phyloP scores from a whole-genome alignment of 1,284 basidiomycete genomes.

The Moesziomyces parantarcticus region DNA sequence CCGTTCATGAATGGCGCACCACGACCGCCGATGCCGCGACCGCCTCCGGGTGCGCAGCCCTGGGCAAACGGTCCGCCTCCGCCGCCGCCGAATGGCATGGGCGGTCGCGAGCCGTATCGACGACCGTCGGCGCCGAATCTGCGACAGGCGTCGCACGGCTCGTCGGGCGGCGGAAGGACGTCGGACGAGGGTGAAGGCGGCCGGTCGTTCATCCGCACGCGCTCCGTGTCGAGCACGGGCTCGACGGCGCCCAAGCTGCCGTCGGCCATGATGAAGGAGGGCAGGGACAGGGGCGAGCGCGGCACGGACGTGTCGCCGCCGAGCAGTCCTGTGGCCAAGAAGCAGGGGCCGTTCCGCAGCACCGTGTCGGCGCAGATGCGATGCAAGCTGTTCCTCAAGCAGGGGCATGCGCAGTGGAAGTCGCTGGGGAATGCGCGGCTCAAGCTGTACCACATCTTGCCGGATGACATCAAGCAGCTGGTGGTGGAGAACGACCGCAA shows the following conservation, averaged over 20 bases:
- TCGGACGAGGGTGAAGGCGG: conserved; percentile 38
- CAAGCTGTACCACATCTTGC: conserved; percentile 81
- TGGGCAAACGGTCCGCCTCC: conserved; percentile 20
- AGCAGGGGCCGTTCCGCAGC: conserved; percentile 39
- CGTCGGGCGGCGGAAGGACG: conserved; percentile 25
- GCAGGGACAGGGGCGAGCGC: conserved; percentile 28
- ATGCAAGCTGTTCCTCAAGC: conserved; percentile 96
- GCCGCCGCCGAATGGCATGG: conserved; percentile 20
- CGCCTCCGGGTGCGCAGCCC: conserved; percentile 12
- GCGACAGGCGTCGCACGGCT: conserved; percentile 38
- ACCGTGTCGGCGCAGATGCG: conserved; percentile 89
- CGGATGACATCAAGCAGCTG: conserved; percentile 91
- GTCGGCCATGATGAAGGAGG: conserved; percentile 57
- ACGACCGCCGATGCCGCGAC: conserved; percentile 35
- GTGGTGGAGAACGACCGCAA: conserved; percentile 91
- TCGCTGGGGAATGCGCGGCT: conserved; percentile 87
- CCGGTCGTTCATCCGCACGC: conserved; percentile 34
- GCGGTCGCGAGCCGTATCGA: conserved; percentile 29
- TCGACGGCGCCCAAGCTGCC: conserved; percentile 51
- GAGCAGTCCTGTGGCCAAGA: conserved; percentile 20
- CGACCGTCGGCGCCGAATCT: conserved; percentile 58
- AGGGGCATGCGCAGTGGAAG: conserved; percentile 97
- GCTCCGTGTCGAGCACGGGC: conserved; percentile 46
- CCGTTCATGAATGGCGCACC: conserved; percentile 34
- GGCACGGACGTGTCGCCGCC: conserved; percentile 46